Base-by-base conservation (phyloP, 2,329 filamentous ascomycete genomes). In the Diaporthe destruens region DNA sequence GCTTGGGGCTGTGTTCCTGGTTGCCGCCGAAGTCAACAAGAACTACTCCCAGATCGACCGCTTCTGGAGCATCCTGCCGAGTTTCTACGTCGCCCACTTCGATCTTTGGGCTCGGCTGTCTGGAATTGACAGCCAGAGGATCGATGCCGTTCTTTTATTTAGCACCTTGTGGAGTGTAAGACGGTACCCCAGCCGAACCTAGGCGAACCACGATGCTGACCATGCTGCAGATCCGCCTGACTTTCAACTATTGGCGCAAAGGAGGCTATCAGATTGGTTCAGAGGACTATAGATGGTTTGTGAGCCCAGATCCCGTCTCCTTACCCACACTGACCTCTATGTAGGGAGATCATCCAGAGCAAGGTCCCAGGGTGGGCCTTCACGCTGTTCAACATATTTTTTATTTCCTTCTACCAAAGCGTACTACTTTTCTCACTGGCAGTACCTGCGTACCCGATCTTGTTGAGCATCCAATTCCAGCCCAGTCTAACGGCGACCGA, bases 21-120 rank as follows among this genome's bases (percentile, higher is more conserved):
- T 96, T 42, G 85, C 91, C 6, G 94, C 95, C 0, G 96, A 98
- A 82, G 83, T 94, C 84, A 98, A 97, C 83, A 89, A 89, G 79
- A 99, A 99, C 82, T 98, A 95, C 82, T 98, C 95, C n/a, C 96
- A 99, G 83, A 92, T 99, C 54, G 96, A 99, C 82, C 91, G 96
- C 63, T 84, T 92, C 77, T 99, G 96, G 96, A 96, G 94, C 80
- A 87, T 99, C 74, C 84, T 99, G 66, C 96, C 96, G 1, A 92
- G 94, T 9, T 79, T 98, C 66, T 98, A 97, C 83, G 93, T 96
- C 80, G 88, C 91, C 7, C 95, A 99, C 82, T 96, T 94, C 80
- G 89, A 90, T 49, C 78, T 91, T n/a, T 99, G 95, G 92, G 93
- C 95, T 53, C 92, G 93, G 77, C 78, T 96, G 75, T 89, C 91